Conservation (phyloP, 306 rosid species). For the Acacia acuminata region DNA sequence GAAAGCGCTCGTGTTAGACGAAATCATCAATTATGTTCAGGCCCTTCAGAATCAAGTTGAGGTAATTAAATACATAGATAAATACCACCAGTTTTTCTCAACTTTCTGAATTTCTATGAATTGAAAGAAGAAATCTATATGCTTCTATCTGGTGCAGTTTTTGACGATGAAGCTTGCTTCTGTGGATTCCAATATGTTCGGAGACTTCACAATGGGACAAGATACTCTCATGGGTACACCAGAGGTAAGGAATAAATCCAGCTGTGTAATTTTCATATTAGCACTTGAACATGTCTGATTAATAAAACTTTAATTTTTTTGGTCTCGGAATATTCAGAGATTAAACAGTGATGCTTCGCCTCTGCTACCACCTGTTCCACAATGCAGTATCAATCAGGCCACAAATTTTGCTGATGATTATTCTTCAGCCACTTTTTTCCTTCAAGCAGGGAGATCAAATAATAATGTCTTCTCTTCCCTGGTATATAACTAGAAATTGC, state of each 20-base stretch:
- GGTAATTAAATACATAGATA: conserved; percentile 40
- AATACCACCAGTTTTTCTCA: neutral
- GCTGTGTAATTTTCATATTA: neutral
- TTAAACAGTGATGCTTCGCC: conserved; percentile 37
- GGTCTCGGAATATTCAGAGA: conserved; percentile 38
- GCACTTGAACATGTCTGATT: neutral
- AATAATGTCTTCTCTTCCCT: conserved; percentile 37
- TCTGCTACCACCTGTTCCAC: conserved; percentile 45
- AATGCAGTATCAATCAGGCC: conserved; percentile 50
- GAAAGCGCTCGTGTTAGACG: conserved; percentile 91
- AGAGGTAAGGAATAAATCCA: conserved; percentile 50
- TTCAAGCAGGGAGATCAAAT: conserved; percentile 56
- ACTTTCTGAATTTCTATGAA: too few species aligned
- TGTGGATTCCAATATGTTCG: conserved; percentile 60
- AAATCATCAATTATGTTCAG: conserved; percentile 95
- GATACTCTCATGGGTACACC: conserved; percentile 50
- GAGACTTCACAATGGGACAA: conserved; percentile 62
- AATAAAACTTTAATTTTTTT: conserved; percentile 7
- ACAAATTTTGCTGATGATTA: conserved; percentile 41
- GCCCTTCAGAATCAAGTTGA: conserved; percentile 97
- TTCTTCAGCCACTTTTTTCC: conserved; percentile 54
- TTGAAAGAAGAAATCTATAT: neutral
- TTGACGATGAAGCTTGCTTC: conserved; percentile 90
- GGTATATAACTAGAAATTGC: conserved; percentile 34
- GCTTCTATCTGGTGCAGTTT: conserved; percentile 47